phyloP scores from a whole-genome alignment of 805 yeast genomes.

The Saturnispora ahearnii region DNA sequence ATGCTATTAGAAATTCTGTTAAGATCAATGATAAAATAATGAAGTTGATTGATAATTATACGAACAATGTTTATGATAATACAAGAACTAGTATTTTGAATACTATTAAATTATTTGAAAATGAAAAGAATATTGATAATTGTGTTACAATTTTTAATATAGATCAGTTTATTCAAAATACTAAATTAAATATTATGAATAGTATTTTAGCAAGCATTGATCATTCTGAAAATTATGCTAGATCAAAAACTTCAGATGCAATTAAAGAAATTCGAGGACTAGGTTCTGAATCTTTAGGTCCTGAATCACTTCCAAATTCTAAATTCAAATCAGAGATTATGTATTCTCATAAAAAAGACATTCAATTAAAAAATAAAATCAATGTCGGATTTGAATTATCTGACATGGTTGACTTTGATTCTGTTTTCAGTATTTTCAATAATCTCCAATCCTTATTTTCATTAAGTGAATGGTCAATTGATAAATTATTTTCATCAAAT shows the following conservation, averaged over 20 bases:
- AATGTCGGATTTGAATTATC: conserved; percentile 61
- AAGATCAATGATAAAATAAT: conserved; percentile 52
- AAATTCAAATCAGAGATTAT: conserved; percentile 64
- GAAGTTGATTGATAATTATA: conserved; percentile 50
- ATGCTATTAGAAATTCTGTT: conserved; percentile 41
- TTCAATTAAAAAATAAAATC: conserved; percentile 50
- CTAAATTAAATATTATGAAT: conserved; percentile 60
- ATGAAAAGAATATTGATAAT: conserved; percentile 51
- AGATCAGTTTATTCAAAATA: conserved; percentile 58
- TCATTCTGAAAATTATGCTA: conserved; percentile 61
- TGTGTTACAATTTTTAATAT: conserved; percentile 32
- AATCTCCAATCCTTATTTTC: conserved; percentile 23
- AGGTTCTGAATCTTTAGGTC: conserved; percentile 60
- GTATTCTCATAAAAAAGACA: conserved; percentile 73
- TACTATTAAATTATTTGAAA: conserved; percentile 31
- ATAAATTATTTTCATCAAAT: conserved; percentile 17
- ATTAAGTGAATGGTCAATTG: conserved; percentile 29
- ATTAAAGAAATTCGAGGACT: conserved; percentile 53
- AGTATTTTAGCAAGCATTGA: conserved; percentile 56
- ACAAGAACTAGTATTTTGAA: conserved; percentile 47
- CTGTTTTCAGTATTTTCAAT: conserved; percentile 23
- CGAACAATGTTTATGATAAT: conserved; percentile 48
- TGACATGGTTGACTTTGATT: conserved; percentile 66
- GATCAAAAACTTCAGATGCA: conserved; percentile 45
- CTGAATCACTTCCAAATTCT: conserved; percentile 39